Evolutionary conservation across 208 protist genomes (phyloP).

Genomic region (Trichomonas tenax): DNA sequence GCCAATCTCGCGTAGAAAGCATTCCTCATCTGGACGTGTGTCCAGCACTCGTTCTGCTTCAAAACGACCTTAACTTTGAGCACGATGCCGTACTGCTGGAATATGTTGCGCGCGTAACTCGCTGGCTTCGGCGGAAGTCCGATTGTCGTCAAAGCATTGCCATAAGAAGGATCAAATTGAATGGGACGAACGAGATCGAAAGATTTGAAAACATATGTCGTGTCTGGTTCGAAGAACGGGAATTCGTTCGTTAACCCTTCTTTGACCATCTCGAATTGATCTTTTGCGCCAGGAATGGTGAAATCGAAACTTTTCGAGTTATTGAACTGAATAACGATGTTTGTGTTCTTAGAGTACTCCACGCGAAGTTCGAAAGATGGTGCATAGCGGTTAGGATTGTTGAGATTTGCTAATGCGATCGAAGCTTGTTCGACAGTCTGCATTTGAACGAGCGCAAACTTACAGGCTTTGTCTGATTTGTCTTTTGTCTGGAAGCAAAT

Average conservation of each 20-base stretch:
- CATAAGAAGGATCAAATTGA: background rate
- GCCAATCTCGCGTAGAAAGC: background rate
- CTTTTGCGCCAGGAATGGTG: background rate
- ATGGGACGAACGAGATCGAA: background rate
- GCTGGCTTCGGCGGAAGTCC: background rate
- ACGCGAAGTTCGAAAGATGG: background rate
- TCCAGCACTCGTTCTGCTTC: background rate
- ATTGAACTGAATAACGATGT: background rate
- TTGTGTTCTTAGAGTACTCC: background rate
- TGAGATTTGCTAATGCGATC: background rate
- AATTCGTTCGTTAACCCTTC: background rate
- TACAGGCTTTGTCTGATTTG: background rate
- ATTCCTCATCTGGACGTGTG: background rate
- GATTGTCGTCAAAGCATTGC: background rate
- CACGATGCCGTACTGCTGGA: background rate
- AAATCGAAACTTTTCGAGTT: slow-evolving; percentile 1
- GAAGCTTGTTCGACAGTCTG: background rate
- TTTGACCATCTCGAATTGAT: background rate
- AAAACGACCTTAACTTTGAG: background rate
- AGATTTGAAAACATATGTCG: background rate
- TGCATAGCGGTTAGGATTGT: background rate
- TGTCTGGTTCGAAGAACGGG: background rate
- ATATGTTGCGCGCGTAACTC: background rate
- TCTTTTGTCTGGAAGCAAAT: background rate
- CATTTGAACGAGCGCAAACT: background rate